Base-by-base conservation (phyloP, 768 basidiomycete genomes). In the Dacryopinax primogenitus region DNA sequence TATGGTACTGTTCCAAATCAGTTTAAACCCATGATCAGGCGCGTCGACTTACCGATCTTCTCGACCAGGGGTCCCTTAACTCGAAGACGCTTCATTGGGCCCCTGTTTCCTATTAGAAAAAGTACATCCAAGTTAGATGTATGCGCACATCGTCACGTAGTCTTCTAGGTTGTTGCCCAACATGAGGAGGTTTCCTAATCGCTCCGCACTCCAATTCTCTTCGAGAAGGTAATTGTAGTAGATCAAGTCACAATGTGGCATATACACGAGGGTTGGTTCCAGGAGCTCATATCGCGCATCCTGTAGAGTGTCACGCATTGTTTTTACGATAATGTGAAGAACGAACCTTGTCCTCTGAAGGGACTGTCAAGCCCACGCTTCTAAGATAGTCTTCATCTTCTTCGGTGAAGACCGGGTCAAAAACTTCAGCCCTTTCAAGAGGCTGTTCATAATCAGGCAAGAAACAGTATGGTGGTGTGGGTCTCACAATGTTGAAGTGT, bases 161-260 rank as follows among this genome's bases (percentile, higher is more conserved):
- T 86, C 84, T 68, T 76, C 73, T 67, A 90, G 76, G 63, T 76
- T 78, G 75, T 90, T 90, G 64, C 83, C 85, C 66, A 90, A 70
- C 63, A 90, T 76, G 63, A 88, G 70, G 26, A 85, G 70, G 66
- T 75, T 77, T 65, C 76, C 71, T 63, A 88, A 73, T 23, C 74
- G 74, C 32, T 77, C 76, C 32, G 66, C 71, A 51, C 77, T 74
- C 84, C 85, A 86, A 71, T 88, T 88, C 13, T 79, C 78, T 65
- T 79, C 78, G 64, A 90, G 74, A 47, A 88, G 70, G 68, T 75
- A 78, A 71, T 90, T 86, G 72, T 89, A 87, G 30, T 90, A 78
- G 67, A 79, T 79, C 73, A 86, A 71, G 70, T 87, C 86, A 72
- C 88, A 89, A 73, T 90, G 88, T 23, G 87, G 88, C 86, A 89